Conservation (phyloP, 1,284 basidiomycete species). For the Wolfiporia cocos region DNA sequence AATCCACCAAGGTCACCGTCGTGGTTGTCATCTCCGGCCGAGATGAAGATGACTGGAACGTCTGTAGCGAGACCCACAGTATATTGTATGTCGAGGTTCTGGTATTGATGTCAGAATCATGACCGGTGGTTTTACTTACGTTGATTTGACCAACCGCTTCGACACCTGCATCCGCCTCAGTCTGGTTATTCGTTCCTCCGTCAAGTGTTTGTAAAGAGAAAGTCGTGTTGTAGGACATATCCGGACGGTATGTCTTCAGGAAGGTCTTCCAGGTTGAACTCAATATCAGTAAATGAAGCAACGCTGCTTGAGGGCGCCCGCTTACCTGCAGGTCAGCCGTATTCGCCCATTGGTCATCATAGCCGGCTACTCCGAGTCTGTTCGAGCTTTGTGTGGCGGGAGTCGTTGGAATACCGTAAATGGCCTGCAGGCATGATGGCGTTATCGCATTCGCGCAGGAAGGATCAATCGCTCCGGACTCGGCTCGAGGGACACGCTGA, state of each 20-base stretch:
- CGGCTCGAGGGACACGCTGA: constrained; percentile 18
- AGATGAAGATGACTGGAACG: constrained; percentile 20
- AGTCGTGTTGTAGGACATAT: constrained; percentile 30
- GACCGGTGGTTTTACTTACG: not conserved
- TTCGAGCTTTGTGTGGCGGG: constrained; percentile 37
- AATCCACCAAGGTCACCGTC: constrained; percentile 19
- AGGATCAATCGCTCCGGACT: constrained; percentile 31
- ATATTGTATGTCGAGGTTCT: constrained; percentile 55
- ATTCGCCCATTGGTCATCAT: constrained; percentile 47
- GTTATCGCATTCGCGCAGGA: constrained; percentile 35
- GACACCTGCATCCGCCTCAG: constrained; percentile 9
- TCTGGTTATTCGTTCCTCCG: constrained; percentile 29
- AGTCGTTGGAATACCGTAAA: constrained; percentile 47
- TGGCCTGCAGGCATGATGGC: constrained; percentile 45
- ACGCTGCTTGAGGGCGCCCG: not conserved
- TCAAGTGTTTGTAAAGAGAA: constrained; percentile 11
- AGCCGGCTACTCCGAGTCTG: constrained; percentile 50
- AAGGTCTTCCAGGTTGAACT: constrained; percentile 35
- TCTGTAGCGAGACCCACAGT: constrained; percentile 55
- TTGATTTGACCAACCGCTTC: constrained; percentile 16
- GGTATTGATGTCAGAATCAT: constrained; percentile 13
- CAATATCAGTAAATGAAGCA: not conserved
- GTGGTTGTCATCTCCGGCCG: constrained; percentile 14
- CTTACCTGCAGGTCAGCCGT: constrained; percentile 38
- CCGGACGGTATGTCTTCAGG: constrained; percentile 39